These are phyloP conservation scores for Schizonepeta tenuifolia DNA, from an alignment of 257 asterid species.

Conservation along the genomic window DNA sequence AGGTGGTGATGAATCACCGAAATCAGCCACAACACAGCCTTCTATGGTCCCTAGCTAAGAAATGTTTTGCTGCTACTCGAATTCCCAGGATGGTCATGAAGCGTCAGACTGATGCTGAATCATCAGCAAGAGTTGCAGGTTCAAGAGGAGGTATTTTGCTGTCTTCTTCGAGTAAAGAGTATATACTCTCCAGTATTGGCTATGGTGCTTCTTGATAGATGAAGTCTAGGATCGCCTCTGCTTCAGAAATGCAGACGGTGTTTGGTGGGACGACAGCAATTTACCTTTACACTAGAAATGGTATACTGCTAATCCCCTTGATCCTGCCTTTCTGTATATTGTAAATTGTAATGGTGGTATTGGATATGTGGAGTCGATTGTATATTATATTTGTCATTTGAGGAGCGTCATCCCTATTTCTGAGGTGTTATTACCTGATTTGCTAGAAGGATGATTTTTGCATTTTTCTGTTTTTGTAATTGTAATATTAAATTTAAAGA, in stretches of 20 bases:
- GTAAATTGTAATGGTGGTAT: not conserved
- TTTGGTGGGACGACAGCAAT: not conserved
- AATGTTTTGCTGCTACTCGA: slow-evolving; percentile 14
- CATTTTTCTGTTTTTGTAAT: too few relatives aligned
- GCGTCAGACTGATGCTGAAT: slow-evolving; percentile 22
- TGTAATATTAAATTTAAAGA: too few relatives aligned
- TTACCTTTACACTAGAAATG: not conserved
- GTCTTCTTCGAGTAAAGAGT: not conserved
- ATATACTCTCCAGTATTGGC: not conserved
- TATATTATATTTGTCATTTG: slow-evolving; percentile 1
- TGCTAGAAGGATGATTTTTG: not conserved
- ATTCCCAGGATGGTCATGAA: not conserved
- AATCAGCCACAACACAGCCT: slow-evolving; percentile 1
- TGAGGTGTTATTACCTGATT: not conserved
- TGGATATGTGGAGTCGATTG: slow-evolving; percentile 3
- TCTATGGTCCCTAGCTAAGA: slow-evolving; percentile 5
- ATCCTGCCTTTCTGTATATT: slow-evolving; percentile 15
- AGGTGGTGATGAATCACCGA: not conserved
- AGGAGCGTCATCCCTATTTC: not conserved
- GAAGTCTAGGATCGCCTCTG: slow-evolving; percentile 15
- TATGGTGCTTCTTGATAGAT: slow-evolving; percentile 14
- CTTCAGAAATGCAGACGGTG: not conserved
- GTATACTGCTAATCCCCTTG: not conserved
- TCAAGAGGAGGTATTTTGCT: slow-evolving; percentile 8
- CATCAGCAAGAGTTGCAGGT: slow-evolving; percentile 17